Evolutionary conservation across 1,284 basidiomycete genomes (phyloP).

Genomic region (Ustilago lituana): DNA sequence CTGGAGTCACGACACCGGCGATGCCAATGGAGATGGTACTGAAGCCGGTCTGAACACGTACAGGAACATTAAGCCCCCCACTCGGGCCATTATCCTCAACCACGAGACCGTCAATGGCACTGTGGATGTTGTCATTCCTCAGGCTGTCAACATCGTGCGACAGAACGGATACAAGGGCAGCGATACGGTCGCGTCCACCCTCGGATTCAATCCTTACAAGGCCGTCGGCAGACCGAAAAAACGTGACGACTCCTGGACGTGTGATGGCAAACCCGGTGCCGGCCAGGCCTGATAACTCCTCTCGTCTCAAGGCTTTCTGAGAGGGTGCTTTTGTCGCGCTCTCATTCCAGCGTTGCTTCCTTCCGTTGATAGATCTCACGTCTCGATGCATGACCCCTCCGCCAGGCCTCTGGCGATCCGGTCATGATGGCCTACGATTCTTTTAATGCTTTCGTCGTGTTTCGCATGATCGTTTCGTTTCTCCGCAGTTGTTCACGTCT

Average conservation of each 20-base stretch:
- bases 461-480: no score
- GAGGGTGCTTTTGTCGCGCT: background rate
- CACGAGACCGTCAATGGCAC: slow-evolving; percentile 58
- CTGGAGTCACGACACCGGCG: slow-evolving; percentile 52
- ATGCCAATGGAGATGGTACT: slow-evolving; percentile 45
- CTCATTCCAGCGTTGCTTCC: background rate
- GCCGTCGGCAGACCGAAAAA: slow-evolving; percentile 26
- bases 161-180: slow-evolving; percentile 52
- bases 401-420: background rate
- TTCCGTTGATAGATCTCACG: no score
- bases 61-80: slow-evolving; percentile 39
- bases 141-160: slow-evolving; percentile 47
- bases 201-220: slow-evolving; percentile 59
- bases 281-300: slow-evolving; percentile 8
- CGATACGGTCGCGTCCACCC: slow-evolving; percentile 37
- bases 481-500: no score
- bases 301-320: no score
- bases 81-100: slow-evolving; percentile 54
- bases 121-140: slow-evolving; percentile 38
- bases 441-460: no score
- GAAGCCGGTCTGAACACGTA: slow-evolving; percentile 37
- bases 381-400: no score
- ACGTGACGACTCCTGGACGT: slow-evolving; percentile 55
- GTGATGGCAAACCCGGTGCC: slow-evolving; percentile 43
- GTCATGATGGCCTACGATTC: slow-evolving; percentile 9